Base-by-base conservation (phyloP, 2,329 filamentous ascomycete species). In the Aspergillus persii region DNA sequence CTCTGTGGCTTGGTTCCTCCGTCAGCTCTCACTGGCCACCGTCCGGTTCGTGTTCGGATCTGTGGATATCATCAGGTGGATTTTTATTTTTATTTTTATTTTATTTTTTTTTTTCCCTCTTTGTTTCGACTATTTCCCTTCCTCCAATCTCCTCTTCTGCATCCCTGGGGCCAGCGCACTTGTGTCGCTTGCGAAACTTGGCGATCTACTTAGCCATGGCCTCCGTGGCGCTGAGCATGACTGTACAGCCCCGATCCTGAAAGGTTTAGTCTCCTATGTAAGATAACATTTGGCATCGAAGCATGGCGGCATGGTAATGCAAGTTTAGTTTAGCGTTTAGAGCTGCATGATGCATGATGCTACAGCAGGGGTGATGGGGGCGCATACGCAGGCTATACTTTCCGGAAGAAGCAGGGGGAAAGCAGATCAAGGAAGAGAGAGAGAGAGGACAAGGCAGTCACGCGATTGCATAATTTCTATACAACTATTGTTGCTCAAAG, bases 401-500 rank as follows among this genome's bases (percentile, higher is more conserved):
- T 47, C 44, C 44, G 26, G 18, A 47, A 47, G 3, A 47, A 47
- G 44, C 8, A 23, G 26, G 44, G 12, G 12, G 11, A 27, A 26
- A 3, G 26, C 8, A 27, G 44, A 47, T 23, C 44, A 47, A 27
- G 18, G 44, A 27, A 27, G 44, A 27, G 18, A 27, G 18, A 27
- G 8, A 15, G 33, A 12, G 33, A 36, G 18, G 18, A 23, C 18
- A 23, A 23, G 2, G 18, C 18, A 23, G 18, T 23, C 18, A 23
- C 18, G 18, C 18, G 26, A 15, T 41, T 41, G 26, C 44, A 47
- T 9, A 8, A 47, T 23, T 7, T 27, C 44, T 27, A 53, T 44
- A 53, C 18, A 29, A 2, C 36, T 47, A 47, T 27, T 2, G 26
- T 23, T 23, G n/a, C 48, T 68, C 71, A 80, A 59, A 80, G 58